Base-by-base conservation (phyloP, 805 yeast species). In the Saccharomycopsis sp. region DNA sequence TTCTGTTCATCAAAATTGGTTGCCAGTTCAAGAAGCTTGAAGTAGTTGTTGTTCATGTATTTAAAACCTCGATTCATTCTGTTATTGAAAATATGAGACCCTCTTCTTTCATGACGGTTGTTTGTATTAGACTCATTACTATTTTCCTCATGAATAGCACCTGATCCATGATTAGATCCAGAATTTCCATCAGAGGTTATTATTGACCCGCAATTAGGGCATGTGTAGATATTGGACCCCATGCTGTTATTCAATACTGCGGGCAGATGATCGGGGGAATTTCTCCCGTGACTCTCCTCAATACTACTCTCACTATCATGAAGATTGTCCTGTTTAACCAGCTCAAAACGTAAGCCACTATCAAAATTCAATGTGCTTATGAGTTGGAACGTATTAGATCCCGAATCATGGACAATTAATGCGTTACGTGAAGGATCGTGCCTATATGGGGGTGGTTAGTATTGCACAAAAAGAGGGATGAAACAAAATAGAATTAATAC, bases 351-450 rank as follows among this genome's bases (percentile, higher is more conserved):
- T 9, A 22, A 19, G 24, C 29, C 29, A 9, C 9, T 14, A n/a
- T 20, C 35, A 23, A 52, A 52, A 34, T 23, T 23, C 17, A 29
- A 24, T 7, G 53, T 56, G 17, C 53, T 54, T 47, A 61, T 49
- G 14, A 62, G 44, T 41, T 62, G 62, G 49, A 59, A 62, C 15
- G 41, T 42, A 44, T 62, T 62, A 15, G 54, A 51, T 2, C 35
- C 19, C 7, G 59, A 19, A 51, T 62, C 62, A 38, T 62, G 64
- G 9, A 62, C 44, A 19, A 62, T 56, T 53, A 62, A 52, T 15
- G 60, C 59, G 35, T 59, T 56, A 14, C 61, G 35, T 14, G 57
- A 52, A 7, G 64, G 64, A 47, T 62, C 64, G 52, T 60, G 63
- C 44, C 63, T 59, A 15, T 22, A 20, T 9, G 23, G 44, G 23